A percentile compares a stretch with the other conserved stretches of the same genome.
phyloP scores from a whole-genome alignment of 2,329 filamentous ascomycete species.

The Colletotrichum tanaceti region DNA sequence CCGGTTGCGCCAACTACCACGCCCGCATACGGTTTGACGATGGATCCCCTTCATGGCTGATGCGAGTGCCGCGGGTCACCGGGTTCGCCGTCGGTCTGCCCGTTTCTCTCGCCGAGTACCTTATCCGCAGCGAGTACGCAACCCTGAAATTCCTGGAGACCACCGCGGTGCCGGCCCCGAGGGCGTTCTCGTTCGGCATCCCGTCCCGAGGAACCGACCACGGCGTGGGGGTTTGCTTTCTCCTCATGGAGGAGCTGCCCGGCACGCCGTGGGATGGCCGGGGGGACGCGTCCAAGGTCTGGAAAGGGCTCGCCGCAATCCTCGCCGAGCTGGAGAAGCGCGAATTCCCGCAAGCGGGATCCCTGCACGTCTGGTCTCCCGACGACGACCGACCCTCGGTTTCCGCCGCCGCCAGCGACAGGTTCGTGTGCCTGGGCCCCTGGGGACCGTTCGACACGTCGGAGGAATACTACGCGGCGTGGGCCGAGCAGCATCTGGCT shows the following conservation, averaged over 20 bases:
- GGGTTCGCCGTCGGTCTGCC: constrained; percentile 42
- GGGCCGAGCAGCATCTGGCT: constrained; percentile 43
- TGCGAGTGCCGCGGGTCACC: constrained; percentile 44
- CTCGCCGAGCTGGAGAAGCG: constrained; percentile 45
- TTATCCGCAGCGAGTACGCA: constrained; percentile 48
- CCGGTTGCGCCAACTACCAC: neutral
- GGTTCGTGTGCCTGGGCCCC: constrained; percentile 45
- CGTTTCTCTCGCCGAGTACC: constrained; percentile 43
- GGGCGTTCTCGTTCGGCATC: constrained; percentile 44
- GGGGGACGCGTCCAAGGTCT: constrained; percentile 44
- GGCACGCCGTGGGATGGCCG: constrained; percentile 43
- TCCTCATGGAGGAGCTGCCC: constrained; percentile 45
- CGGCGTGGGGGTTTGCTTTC: constrained; percentile 45
- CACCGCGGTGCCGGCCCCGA: constrained; percentile 44
- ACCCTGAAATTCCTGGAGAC: constrained; percentile 49
- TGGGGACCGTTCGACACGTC: constrained; percentile 39
- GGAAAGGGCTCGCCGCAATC: constrained; percentile 46
- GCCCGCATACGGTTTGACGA: constrained; percentile 44
- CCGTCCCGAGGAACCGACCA: constrained; percentile 40
- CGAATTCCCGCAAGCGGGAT: constrained; percentile 45
- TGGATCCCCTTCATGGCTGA: constrained; percentile 43
- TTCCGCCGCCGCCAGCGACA: constrained; percentile 46
- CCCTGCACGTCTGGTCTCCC: constrained; percentile 39
- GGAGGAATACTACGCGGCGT: constrained; percentile 43
- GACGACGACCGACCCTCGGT: constrained; percentile 38